A percentile compares a stretch with the other conserved stretches of the same genome.
Conservation (phyloP, 2,329 filamentous ascomycete species). For the Paracorniculantispora psalliotae region DNA sequence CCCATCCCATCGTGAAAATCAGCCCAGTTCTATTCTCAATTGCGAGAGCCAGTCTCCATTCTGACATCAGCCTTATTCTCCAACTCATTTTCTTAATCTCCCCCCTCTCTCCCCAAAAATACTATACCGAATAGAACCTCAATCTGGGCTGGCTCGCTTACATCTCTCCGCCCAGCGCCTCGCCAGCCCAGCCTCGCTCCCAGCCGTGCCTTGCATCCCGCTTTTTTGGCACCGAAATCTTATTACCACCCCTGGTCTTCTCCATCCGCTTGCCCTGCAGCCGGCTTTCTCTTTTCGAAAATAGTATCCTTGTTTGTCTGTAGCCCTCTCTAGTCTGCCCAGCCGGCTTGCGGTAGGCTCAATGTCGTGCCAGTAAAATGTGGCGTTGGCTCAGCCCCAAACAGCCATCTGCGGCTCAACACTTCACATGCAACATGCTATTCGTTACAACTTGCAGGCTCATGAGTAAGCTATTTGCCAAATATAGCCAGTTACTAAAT, state of each 20-base stretch:
- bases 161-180: not conserved
- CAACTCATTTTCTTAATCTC: not conserved
- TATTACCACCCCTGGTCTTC: too few species aligned
- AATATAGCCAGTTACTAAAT: too few species aligned
- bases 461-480: not conserved
- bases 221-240: too few species aligned
- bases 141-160: not conserved
- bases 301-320: not conserved
- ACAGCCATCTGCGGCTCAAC: not conserved
- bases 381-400: constrained; percentile 3
- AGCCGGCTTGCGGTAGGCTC: not conserved
- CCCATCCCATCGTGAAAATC: not conserved
- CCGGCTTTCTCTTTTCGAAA: not conserved
- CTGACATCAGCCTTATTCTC: not conserved
- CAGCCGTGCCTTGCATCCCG: too few species aligned
- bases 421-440: not conserved
- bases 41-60: too few species aligned
- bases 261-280: too few species aligned
- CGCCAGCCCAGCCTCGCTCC: not conserved
- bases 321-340: not conserved
- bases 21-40: too few species aligned
- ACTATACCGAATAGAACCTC: not conserved
- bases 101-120: too few species aligned
- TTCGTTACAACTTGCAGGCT: not conserved
- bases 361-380: not conserved